Percentiles rank a stretch among this genome's conserved stretches.
These are phyloP conservation scores for Linnemannia hyalina DNA, from an alignment of 192 early-diverging fungal species.

Conservation along the genomic window DNA sequence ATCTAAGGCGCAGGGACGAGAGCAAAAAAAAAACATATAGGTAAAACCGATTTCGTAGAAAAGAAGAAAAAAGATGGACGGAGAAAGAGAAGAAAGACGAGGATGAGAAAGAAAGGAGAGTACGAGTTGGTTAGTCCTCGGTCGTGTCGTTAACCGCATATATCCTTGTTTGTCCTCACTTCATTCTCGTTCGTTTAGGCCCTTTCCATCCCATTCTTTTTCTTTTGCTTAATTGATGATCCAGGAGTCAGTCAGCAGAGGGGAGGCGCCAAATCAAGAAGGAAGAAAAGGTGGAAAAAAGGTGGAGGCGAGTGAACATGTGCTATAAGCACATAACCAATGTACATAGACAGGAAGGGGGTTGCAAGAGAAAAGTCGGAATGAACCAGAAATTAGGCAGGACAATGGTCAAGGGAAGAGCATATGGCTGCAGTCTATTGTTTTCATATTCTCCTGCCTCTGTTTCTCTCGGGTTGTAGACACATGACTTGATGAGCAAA, in stretches of 20 bases:
- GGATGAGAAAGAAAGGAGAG: constrained; percentile 7
- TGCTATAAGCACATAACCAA: not conserved
- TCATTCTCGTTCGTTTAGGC: constrained; percentile 3
- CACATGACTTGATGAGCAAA: not conserved
- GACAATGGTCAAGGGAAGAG: not conserved
- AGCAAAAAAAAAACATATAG: not conserved
- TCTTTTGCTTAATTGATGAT: too few relatives aligned
- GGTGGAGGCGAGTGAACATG: not conserved
- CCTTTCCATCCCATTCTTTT: not conserved
- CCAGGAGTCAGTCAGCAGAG: not conserved
- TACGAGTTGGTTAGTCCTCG: not conserved
- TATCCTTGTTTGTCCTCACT: not conserved
- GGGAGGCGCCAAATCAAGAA: not conserved
- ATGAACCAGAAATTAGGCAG: not conserved
- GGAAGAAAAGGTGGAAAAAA: not conserved
- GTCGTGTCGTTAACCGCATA: not conserved
- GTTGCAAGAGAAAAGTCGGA: not conserved
- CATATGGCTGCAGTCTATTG: not conserved
- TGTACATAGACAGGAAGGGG: not conserved
- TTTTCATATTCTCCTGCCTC: not conserved
- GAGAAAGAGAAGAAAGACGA: not conserved
- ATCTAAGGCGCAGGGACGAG: not conserved
- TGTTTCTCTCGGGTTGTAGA: not conserved
- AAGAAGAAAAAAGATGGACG: not conserved
- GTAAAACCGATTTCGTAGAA: not conserved